These are phyloP conservation scores for Reutealis trisperma DNA, from an alignment of 345 rosid species.

Conservation along the genomic window DNA sequence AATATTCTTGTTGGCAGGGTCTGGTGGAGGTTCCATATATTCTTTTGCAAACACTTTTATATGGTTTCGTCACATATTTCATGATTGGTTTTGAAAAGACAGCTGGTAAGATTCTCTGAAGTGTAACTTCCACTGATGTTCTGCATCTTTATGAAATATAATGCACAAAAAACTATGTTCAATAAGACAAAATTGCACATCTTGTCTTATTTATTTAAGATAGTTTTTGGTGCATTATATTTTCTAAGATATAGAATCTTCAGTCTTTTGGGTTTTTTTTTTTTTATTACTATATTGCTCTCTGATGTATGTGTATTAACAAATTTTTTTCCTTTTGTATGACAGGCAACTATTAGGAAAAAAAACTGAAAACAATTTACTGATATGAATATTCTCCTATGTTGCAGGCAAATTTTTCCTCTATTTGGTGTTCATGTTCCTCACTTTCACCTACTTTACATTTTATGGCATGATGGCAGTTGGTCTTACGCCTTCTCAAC, in stretches of 20 bases:
- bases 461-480: constrained; percentile 94
- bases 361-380: background rate
- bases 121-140: background rate
- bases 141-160: background rate
- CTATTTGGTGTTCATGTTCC: constrained; percentile 78
- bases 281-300: background rate
- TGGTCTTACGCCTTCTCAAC: constrained; percentile 79
- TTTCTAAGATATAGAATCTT: no score
- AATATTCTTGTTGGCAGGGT: constrained; percentile 43
- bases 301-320: background rate
- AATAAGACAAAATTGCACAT: no score
- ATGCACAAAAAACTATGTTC: no score
- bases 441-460: constrained; percentile 89
- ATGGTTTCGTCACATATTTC: constrained; percentile 78
- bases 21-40: constrained; percentile 91
- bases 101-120: constrained; percentile 48
- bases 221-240: background rate
- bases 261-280: no score
- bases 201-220: background rate
- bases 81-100: constrained; percentile 79
- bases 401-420: constrained; percentile 72
- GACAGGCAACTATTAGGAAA: background rate
- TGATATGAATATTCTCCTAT: background rate
- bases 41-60: constrained; percentile 62
- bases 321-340: no score